Evolutionary conservation across 2,329 filamentous ascomycete genomes (phyloP), one percentile per base, ranked within the genome.

Genomic region (Fusarium foetens): DNA sequence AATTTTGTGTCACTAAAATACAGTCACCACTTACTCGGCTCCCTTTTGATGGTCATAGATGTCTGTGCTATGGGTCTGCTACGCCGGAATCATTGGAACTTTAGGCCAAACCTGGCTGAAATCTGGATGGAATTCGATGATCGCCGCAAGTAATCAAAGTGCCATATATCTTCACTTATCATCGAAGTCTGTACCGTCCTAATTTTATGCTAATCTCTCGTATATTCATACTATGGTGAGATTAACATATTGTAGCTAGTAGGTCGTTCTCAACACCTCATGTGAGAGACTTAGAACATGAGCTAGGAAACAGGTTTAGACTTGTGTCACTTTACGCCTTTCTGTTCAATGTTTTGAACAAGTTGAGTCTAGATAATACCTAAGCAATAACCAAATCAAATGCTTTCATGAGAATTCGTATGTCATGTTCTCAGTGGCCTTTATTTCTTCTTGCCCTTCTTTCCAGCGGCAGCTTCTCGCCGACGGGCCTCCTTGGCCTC

Each of bases 401-500:
- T 25, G 23, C 49, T 57, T 63, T 35, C 27, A 45, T 55, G 29
- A 31, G 48, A 53, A 58, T 59, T 61, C 45, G 54, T 58, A 52
- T 48, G 36, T 23, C 53, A 36, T 49, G 39, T n/a, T 48, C 31
- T 27, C 14, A 21, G 33, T 49, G 31, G 39, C 45, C 39, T 72
- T 79, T 70, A 83, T 76, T 83, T 83, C 79, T 85, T 86, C 81
- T 87, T 87, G 70, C 79, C 76, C 77, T 87, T 88, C 80, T 86
- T 86, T 31, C 63, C 63, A 48, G 79, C 83, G 12, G 87, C 87
- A 12, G 84, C 86, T 86, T 33, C 88, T 79, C 83, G 84, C 83
- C 88, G 89, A 46, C 74, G 74, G 48, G 87, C 86, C 79, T 90
- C 87, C 75, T 80, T 86, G 5, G 84, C 86, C 43, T 89, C 87